Evolutionary conservation across 192 early-diverging fungal genomes (phyloP), one percentile per base, ranked within the genome.

Genomic region (Gaertneriomyces sp.): DNA sequence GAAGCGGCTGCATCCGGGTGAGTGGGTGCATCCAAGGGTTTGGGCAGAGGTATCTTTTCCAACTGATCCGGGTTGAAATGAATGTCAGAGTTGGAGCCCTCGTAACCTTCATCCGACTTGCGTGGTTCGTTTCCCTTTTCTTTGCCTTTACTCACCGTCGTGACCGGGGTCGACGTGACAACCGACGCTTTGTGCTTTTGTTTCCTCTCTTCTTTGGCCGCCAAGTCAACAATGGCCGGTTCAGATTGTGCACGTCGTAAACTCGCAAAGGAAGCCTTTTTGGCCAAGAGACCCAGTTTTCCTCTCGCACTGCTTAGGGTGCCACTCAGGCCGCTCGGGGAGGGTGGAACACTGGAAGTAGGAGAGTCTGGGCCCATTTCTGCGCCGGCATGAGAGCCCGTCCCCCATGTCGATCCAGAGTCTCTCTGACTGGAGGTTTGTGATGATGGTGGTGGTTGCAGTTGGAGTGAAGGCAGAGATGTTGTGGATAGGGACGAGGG

Each of bases 51-150:
- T 33, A 33, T 33, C 25, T 33, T 33, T 33, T 33, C 25, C 25
- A 33, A 33, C 25, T 33, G 25, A 33, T 33, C 25, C 25, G 25
- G 25, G 25, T 33, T 33, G 25, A 33, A 33, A 33, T 33, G 25
- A 2, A 33, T 33, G 25, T 33, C 66, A 8, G 42, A 44, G 51
- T 58, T 51, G 14, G 66, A 68, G 20, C 66, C 66, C 39, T 41
- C 66, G 50, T 68, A 68, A 12, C 66, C 66, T 60, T 68, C 66
- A 50, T 68, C 66, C 12, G 58, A 59, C 12, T 42, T 40, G 7
- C 42, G 14, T 14, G 40, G 33, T 25, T 59, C 56, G 10, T 59
- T 11, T 4, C 56, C 53, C n/a, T 41, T 54, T 57, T 57, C 7
- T 14, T 42, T 5, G 42, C 42, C 54, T 33, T 11, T 45, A 17